phyloP scores from a whole-genome alignment of 208 protist species.

The Crithidia brevicula region DNA sequence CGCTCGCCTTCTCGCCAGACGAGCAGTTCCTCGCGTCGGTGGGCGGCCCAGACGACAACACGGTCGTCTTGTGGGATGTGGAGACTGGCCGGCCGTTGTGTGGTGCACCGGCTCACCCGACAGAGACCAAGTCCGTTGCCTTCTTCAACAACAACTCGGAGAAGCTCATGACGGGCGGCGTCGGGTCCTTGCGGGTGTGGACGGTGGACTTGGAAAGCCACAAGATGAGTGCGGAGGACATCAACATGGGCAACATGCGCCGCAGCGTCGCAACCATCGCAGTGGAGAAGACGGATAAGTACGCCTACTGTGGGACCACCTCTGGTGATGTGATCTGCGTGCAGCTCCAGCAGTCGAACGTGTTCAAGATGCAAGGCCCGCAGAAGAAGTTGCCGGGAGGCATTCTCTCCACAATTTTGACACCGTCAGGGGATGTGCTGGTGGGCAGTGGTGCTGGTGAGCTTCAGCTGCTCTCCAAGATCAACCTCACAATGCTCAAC shows the following conservation, averaged over 20 bases:
- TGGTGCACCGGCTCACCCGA: conserved; percentile 79
- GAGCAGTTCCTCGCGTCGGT: conserved; percentile 93
- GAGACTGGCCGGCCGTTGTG: conserved; percentile 91
- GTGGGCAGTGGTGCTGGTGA: conserved; percentile 92
- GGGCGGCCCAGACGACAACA: conserved; percentile 96
- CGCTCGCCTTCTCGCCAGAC: conserved; percentile 94
- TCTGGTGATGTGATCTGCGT: conserved; percentile 94
- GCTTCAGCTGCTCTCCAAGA: conserved; percentile 88
- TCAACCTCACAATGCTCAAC: conserved; percentile 86
- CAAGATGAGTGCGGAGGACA: conserved; percentile 91
- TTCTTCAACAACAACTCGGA: conserved; percentile 89
- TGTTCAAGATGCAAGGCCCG: conserved; percentile 92
- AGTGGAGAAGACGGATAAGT: conserved; percentile 87
- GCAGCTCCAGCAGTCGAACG: conserved; percentile 79
- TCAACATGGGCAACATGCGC: conserved; percentile 91
- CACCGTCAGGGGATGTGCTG: conserved; percentile 77
- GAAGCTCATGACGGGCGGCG: conserved; percentile 92
- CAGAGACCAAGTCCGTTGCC: conserved; percentile 76
- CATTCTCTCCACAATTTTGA: conserved; percentile 81
- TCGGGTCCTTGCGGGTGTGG: conserved; percentile 91
- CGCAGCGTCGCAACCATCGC: conserved; percentile 79
- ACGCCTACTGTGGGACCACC: conserved; percentile 92
- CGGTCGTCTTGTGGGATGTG: conserved; percentile 95
- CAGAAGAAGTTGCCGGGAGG: conserved; percentile 88
- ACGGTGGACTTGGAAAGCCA: conserved; percentile 85